Percentiles rank a stretch among this genome's conserved stretches.
Conservation (phyloP, 805 yeast species). For the Sugiyamaella mastotermitis region DNA sequence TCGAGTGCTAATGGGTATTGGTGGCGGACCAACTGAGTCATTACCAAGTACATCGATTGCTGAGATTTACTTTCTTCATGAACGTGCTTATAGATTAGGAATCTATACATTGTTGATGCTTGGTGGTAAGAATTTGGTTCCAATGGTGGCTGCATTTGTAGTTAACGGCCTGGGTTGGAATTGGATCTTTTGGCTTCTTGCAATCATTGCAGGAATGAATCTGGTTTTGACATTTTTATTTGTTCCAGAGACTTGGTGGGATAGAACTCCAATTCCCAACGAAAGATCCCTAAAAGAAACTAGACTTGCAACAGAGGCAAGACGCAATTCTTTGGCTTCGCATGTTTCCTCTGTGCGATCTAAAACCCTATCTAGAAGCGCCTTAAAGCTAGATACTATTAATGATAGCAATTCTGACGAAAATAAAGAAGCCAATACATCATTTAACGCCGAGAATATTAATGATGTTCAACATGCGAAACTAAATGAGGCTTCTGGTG, state of each 20-base stretch:
- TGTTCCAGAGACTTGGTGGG: constrained; percentile 64
- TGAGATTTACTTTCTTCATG: constrained; percentile 55
- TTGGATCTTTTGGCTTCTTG: constrained; percentile 57
- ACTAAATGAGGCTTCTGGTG: background rate
- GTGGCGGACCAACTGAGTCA: constrained; percentile 56
- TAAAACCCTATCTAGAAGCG: too few relatives aligned
- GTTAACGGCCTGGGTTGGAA: constrained; percentile 45
- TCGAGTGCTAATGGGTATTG: constrained; percentile 52
- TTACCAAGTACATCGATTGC: constrained; percentile 56
- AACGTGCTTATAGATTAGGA: constrained; percentile 55
- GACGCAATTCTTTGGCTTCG: constrained; percentile 20
- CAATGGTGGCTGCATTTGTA: constrained; percentile 49
- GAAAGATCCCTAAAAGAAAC: constrained; percentile 45
- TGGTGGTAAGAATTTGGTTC: constrained; percentile 59
- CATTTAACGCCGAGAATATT: too few relatives aligned
- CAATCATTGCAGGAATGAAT: constrained; percentile 45
- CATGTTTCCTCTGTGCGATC: constrained; percentile 4
- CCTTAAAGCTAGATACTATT: too few relatives aligned
- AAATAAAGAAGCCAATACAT: background rate
- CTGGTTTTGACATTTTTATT: constrained; percentile 43
- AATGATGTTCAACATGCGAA: too few relatives aligned
- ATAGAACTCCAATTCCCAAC: constrained; percentile 44
- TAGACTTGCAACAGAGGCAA: constrained; percentile 38
- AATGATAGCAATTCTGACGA: background rate
- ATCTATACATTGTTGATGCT: constrained; percentile 50